Evolutionary conservation across 768 basidiomycete genomes (phyloP).

Genomic region (Termitomyces sp.): DNA sequence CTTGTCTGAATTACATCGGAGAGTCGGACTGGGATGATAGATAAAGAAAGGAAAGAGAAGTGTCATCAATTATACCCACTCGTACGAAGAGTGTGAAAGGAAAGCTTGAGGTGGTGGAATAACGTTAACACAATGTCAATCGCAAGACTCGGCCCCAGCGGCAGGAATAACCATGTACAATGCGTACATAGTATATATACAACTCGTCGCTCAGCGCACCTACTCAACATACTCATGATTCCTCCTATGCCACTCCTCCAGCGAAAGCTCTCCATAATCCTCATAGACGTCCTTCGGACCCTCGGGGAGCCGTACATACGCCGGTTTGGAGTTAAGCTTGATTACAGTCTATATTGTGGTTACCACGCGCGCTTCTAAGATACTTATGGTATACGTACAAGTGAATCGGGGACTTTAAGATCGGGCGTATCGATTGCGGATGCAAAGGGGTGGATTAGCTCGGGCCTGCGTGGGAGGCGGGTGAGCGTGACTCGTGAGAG

Average conservation of each 20-base stretch:
- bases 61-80: too few relatives aligned
- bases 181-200: too few relatives aligned
- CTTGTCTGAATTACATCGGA: too few relatives aligned
- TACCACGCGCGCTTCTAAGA: too few relatives aligned
- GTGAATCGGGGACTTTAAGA: conserved; percentile 43
- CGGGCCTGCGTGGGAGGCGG: conserved; percentile 41
- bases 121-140: too few relatives aligned
- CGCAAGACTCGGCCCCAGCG: too few relatives aligned
- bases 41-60: too few relatives aligned
- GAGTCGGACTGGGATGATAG: too few relatives aligned
- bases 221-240: conserved; percentile 22
- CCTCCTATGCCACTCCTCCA: conserved; percentile 62
- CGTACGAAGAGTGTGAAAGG: too few relatives aligned
- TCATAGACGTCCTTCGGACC: conserved; percentile 47
- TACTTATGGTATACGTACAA: conserved; percentile 2
- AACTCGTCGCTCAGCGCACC: too few relatives aligned
- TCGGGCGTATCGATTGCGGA: conserved; percentile 61
- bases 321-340: conserved; percentile 20
- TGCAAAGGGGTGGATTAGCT: conserved; percentile 64
- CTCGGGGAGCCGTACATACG: conserved; percentile 60
- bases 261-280: conserved; percentile 38
- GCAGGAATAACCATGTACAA: too few relatives aligned
- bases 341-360: conserved; percentile 47
- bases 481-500: background rate
- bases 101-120: too few relatives aligned